phyloP scores from a whole-genome alignment of 352 stramenopile species.

The Globisporangium apiculatum region DNA sequence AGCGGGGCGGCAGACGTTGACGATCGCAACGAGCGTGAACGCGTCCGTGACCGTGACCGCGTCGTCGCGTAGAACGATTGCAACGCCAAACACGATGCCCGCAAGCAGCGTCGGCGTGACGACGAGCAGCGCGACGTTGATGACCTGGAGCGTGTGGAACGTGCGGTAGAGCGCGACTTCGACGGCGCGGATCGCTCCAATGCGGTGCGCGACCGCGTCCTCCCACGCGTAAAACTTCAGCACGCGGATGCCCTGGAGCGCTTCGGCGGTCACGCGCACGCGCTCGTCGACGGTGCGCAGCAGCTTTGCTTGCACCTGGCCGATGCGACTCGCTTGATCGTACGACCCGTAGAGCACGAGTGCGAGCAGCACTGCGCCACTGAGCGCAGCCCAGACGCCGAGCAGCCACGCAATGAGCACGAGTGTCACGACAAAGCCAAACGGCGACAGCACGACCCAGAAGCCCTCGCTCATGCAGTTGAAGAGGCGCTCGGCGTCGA shows the following conservation, averaged over 20 bases:
- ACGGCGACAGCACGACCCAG: constrained; percentile 8
- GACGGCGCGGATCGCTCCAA: constrained; percentile 24
- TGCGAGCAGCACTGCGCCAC: constrained; percentile 1
- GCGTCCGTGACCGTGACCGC: constrained; percentile 37
- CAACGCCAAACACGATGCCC: constrained; percentile 29
- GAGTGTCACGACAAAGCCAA: constrained; percentile 12
- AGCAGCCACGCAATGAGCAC: constrained; percentile 14
- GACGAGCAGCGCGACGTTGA: constrained; percentile 53
- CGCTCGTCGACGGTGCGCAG: constrained; percentile 8
- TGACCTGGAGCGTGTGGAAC: constrained; percentile 52
- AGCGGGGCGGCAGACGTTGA: constrained; percentile 26
- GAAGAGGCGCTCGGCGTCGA: constrained; percentile 24
- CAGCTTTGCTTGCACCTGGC: constrained; percentile 3
- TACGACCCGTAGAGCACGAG: constrained; percentile 3
- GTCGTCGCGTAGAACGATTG: constrained; percentile 27
- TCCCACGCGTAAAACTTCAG: constrained; percentile 76
- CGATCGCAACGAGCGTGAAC: constrained; percentile 28
- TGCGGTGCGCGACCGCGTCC: constrained; percentile 8
- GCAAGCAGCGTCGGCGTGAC: constrained; percentile 39
- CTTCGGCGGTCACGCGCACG: constrained; percentile 17
- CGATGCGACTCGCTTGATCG: constrained; percentile 1
- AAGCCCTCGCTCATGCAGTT: constrained; percentile 5
- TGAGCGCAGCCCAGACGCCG: constrained; percentile 3
- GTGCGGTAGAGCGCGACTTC: constrained; percentile 40
- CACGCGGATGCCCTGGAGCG: constrained; percentile 64